Conservation (phyloP, 768 basidiomycete genomes). For the Cystofilobasidium ferigula region DNA sequence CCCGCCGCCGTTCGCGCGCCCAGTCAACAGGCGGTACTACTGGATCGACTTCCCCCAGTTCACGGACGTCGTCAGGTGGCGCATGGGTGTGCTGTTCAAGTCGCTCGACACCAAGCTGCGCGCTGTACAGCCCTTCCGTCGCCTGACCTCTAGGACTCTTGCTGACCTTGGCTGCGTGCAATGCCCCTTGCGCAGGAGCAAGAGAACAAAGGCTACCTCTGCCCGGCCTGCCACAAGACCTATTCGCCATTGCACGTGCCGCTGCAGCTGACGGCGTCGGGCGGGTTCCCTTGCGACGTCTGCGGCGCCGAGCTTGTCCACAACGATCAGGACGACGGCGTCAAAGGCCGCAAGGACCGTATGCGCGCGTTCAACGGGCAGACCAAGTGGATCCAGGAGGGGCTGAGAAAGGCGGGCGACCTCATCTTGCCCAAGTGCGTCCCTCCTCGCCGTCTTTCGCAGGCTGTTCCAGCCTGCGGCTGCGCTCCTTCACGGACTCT, state of each 20-base stretch:
- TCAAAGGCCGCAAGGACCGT: constrained; percentile 74
- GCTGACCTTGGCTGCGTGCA: not conserved
- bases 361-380: constrained; percentile 92
- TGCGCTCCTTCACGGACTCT: no score
- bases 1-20: constrained; percentile 47
- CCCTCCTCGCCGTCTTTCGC: not conserved
- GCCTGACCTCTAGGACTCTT: not conserved
- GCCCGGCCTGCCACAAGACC: constrained; percentile 70
- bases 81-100: constrained; percentile 79
- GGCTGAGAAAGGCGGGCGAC: constrained; percentile 75
- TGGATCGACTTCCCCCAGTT: constrained; percentile 92
- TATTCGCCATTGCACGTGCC: constrained; percentile 73
- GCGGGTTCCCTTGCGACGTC: constrained; percentile 67
- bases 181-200: constrained; percentile 55
- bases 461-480: no score
- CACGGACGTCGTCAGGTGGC: constrained; percentile 96
- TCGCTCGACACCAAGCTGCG: constrained; percentile 77
- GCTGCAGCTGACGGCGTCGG: constrained; percentile 36
- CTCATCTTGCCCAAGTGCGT: constrained; percentile 74
- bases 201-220: constrained; percentile 95
- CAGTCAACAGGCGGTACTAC: constrained; percentile 82
- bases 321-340: constrained; percentile 80
- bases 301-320: constrained; percentile 74
- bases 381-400: constrained; percentile 76
- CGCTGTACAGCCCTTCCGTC: constrained; percentile 50